Conservation (phyloP, 345 rosid species). For the Populus alba region DNA sequence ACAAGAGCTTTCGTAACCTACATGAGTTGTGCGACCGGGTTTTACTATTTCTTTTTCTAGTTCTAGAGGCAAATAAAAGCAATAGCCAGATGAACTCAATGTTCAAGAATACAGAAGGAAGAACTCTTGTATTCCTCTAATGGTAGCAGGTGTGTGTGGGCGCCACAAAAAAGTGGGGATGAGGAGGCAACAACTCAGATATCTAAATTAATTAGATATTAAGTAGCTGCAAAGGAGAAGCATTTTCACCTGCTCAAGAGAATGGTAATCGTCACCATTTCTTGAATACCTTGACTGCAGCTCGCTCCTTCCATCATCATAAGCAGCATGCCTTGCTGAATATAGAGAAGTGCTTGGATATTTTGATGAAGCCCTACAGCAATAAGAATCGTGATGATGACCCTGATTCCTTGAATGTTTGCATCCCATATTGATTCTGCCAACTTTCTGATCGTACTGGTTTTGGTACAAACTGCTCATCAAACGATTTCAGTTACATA, state of each 20-base stretch:
- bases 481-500: neutral
- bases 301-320: conserved; percentile 18
- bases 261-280: conserved; percentile 36
- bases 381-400: neutral
- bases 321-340: conserved; percentile 8
- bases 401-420: conserved; percentile 18
- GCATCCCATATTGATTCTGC: conserved; percentile 27
- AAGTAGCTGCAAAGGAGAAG: neutral
- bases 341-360: conserved; percentile 10
- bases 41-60: neutral
- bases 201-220: neutral
- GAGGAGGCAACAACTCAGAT: neutral
- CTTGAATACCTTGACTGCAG: conserved; percentile 25
- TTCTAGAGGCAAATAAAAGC: neutral
- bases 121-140: neutral
- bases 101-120: neutral
- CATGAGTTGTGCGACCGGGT: neutral
- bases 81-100: neutral
- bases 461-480: neutral
- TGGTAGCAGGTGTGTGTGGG: neutral
- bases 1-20: conserved; percentile 23
- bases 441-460: neutral
- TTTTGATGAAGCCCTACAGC: conserved; percentile 9
- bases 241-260: conserved; percentile 35
- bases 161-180: neutral